Percentiles rank a stretch among this genome's conserved stretches.
Evolutionary conservation across 805 yeast genomes (phyloP).

Genomic region (Myxozyma nipponensis): DNA sequence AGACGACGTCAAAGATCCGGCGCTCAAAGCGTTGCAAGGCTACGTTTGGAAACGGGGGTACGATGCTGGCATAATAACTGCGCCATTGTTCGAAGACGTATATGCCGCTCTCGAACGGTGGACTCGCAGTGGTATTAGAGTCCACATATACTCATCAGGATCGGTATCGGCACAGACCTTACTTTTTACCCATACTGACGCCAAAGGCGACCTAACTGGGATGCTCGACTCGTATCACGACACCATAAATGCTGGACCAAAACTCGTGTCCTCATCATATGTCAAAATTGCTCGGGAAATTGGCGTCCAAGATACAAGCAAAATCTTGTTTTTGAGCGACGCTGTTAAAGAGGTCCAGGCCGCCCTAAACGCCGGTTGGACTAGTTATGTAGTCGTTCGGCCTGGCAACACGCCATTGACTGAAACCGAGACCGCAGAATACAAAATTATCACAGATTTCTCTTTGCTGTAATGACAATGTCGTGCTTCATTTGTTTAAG

Average conservation of each 20-base stretch:
- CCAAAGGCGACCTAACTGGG: constrained; percentile 50
- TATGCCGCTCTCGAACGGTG: constrained; percentile 50
- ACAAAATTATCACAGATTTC: constrained; percentile 18
- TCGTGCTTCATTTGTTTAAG: neutral
- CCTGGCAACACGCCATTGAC: constrained; percentile 60
- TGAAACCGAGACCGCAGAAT: constrained; percentile 12
- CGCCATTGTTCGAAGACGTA: constrained; percentile 76
- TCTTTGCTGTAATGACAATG: constrained; percentile 3
- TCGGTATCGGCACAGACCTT: constrained; percentile 82
- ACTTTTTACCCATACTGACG: constrained; percentile 60
- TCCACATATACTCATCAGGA: constrained; percentile 86
- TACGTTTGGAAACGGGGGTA: constrained; percentile 79
- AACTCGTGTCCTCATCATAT: constrained; percentile 58
- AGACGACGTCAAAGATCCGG: constrained; percentile 71
- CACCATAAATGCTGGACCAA: constrained; percentile 77
- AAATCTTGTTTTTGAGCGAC: constrained; percentile 71
- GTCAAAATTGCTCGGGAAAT: constrained; percentile 46
- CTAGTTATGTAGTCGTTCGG: constrained; percentile 56
- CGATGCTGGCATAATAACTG: constrained; percentile 64
- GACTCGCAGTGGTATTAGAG: constrained; percentile 27
- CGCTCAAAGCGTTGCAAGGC: constrained; percentile 77
- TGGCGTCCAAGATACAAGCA: constrained; percentile 34
- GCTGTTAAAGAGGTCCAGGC: constrained; percentile 74
- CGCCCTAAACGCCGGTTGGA: constrained; percentile 62
- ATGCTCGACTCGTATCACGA: constrained; percentile 70